A percentile compares a stretch with the other conserved stretches of the same genome.
Evolutionary conservation across 306 rosid genomes (phyloP).

Genomic region (Prunus persica): DNA sequence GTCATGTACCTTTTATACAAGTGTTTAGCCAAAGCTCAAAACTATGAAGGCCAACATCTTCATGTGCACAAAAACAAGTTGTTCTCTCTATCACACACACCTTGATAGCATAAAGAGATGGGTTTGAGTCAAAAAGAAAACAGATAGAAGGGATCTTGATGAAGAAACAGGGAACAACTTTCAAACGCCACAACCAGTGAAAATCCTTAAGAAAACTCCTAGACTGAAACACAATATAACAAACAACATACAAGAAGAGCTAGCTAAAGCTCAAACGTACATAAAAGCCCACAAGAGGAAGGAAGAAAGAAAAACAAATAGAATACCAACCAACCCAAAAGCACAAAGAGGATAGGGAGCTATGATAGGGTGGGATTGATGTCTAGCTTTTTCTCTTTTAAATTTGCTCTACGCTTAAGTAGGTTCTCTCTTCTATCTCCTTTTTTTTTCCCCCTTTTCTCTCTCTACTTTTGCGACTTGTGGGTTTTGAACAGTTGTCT

Average conservation of each 20-base stretch:
- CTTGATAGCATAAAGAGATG: neutral
- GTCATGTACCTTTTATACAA: slow-evolving; percentile 7
- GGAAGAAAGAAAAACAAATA: slow-evolving; percentile 10
- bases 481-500: slow-evolving; percentile 7
- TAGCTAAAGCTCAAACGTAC: neutral
- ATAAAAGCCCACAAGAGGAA: slow-evolving; percentile 27
- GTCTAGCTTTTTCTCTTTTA: slow-evolving; percentile 31
- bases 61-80: neutral
- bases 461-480: slow-evolving; percentile 12
- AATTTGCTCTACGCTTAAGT: slow-evolving; percentile 50
- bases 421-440: slow-evolving; percentile 30
- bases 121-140: neutral
- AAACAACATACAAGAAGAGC: neutral
- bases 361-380: slow-evolving; percentile 53
- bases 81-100: neutral
- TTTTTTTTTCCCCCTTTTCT: neutral
- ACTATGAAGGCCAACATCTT: slow-evolving; percentile 30
- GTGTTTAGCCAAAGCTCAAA: slow-evolving; percentile 35
- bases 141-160: neutral
- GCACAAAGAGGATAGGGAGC: slow-evolving; percentile 29
- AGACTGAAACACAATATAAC: neutral
- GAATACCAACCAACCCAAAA: slow-evolving; percentile 24
- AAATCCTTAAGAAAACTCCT: slow-evolving; percentile 6
- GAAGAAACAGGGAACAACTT: slow-evolving; percentile 3
- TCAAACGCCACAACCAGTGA: slow-evolving; percentile 15